phyloP scores from a whole-genome alignment of 2,329 filamentous ascomycete species.

The Coniochaeta sp. region DNA sequence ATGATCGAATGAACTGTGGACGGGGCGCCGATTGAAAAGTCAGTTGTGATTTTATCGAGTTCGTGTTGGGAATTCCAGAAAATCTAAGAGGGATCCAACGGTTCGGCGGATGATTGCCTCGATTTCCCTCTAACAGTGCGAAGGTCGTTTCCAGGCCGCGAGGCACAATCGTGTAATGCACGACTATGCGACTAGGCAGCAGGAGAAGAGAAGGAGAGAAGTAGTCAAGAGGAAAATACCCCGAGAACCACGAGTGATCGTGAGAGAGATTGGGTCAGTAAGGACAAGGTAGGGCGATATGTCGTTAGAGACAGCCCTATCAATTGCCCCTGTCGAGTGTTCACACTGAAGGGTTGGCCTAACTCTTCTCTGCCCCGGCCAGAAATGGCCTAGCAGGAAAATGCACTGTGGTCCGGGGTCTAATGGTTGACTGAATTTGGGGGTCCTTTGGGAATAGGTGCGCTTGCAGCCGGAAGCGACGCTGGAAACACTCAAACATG shows the following conservation, averaged over 20 bases:
- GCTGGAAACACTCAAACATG: neutral
- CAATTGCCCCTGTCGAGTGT: neutral
- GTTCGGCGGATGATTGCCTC: neutral
- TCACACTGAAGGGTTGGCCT: neutral
- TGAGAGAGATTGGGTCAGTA: neutral
- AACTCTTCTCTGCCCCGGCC: neutral
- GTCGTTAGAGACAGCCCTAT: neutral
- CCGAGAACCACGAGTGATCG: neutral
- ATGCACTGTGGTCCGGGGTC: too few species aligned
- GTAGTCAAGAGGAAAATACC: neutral
- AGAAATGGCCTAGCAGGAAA: neutral
- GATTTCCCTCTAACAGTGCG: neutral
- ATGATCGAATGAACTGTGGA: slow-evolving; percentile 24
- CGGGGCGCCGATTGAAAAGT: neutral
- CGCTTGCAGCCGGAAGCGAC: neutral
- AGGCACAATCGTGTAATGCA: too few species aligned
- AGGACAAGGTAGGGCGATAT: neutral
- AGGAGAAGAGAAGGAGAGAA: neutral
- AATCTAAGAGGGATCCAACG: neutral
- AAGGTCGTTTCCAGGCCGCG: neutral
- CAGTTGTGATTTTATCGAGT: neutral
- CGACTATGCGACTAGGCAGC: too few species aligned
- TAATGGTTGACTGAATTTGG: neutral
- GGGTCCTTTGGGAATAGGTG: neutral
- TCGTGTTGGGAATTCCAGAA: neutral